Conservation (phyloP, 768 basidiomycete genomes). For the Kwoniella pini region DNA sequence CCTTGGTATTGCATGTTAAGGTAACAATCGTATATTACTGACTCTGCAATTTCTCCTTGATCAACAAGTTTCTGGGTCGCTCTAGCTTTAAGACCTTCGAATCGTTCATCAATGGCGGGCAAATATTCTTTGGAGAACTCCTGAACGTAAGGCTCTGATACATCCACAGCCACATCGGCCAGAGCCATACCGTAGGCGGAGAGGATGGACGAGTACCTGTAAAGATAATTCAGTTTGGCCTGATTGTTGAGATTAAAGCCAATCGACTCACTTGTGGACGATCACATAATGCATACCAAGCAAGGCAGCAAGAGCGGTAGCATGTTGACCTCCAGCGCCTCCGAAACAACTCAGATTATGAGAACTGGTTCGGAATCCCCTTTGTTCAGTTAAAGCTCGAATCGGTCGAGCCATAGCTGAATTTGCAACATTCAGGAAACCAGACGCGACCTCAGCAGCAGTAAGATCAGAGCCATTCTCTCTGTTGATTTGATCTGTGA, state of each 20-base stretch:
- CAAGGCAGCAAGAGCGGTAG: slow-evolving; percentile 40
- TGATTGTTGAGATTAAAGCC: not conserved
- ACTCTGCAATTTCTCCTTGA: slow-evolving; percentile 33
- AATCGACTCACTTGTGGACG: slow-evolving; percentile 27
- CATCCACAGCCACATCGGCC: slow-evolving; percentile 55
- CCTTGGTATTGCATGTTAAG: slow-evolving; percentile 43
- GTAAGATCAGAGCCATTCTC: slow-evolving; percentile 60
- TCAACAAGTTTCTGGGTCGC: slow-evolving; percentile 26
- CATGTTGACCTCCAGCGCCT: slow-evolving; percentile 55
- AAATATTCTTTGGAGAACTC: slow-evolving; percentile 21
- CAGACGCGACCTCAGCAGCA: slow-evolving; percentile 86
- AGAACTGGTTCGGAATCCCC: slow-evolving; percentile 76
- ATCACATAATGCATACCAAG: slow-evolving; percentile 36
- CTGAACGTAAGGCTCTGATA: slow-evolving; percentile 32
- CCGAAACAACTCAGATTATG: slow-evolving; percentile 60
- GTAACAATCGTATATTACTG: slow-evolving; percentile 32
- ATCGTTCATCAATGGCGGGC: slow-evolving; percentile 24
- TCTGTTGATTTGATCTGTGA: slow-evolving; percentile 72
- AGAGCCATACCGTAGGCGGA: slow-evolving; percentile 48
- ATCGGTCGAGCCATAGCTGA: slow-evolving; percentile 74
- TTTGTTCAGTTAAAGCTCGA: slow-evolving; percentile 74
- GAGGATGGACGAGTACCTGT: slow-evolving; percentile 39
- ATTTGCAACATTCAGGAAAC: slow-evolving; percentile 93
- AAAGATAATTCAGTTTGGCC: not conserved
- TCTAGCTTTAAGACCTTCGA: slow-evolving; percentile 28